phyloP scores from a whole-genome alignment of 2,329 filamentous ascomycete species.

The Aureobasidium namibiae region DNA sequence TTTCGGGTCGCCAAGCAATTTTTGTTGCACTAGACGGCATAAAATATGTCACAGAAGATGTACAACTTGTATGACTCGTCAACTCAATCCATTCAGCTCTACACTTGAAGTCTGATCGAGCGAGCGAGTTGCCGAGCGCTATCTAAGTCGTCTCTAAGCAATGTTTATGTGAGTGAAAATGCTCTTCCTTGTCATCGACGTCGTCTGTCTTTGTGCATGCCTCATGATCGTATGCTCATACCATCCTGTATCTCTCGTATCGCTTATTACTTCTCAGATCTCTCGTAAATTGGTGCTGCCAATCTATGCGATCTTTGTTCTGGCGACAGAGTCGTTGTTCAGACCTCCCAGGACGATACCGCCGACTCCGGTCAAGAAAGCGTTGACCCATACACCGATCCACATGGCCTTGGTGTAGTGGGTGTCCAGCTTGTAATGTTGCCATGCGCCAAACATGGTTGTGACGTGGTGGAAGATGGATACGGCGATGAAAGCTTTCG shows the following conservation, averaged over 20 bases:
- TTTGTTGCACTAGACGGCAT: neutral
- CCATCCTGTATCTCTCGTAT: neutral
- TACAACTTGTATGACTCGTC: neutral
- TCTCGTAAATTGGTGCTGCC: neutral
- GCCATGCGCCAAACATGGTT: slow-evolving; percentile 26
- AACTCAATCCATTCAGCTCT: neutral
- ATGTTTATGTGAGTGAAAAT: neutral
- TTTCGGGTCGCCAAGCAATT: neutral
- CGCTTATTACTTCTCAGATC: neutral
- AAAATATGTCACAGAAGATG: neutral
- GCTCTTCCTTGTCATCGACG: neutral
- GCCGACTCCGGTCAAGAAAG: slow-evolving; percentile 1
- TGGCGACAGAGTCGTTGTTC: neutral
- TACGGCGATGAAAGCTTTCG: slow-evolving; percentile 24
- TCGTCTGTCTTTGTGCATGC: neutral
- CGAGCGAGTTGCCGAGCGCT: neutral
- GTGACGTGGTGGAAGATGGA: slow-evolving; percentile 29
- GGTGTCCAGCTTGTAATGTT: slow-evolving; percentile 24
- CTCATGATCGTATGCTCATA: neutral
- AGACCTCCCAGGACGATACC: neutral
- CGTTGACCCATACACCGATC: slow-evolving; percentile 12
- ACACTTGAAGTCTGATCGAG: neutral
- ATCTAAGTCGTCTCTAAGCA: neutral
- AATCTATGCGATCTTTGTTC: neutral
- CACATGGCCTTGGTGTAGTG: slow-evolving; percentile 23